A percentile compares a stretch with the other conserved stretches of the same genome.
These are phyloP conservation scores for Acanthamoeba triangularis DNA, from an alignment of 208 protist genomes.

Conservation along the genomic window DNA sequence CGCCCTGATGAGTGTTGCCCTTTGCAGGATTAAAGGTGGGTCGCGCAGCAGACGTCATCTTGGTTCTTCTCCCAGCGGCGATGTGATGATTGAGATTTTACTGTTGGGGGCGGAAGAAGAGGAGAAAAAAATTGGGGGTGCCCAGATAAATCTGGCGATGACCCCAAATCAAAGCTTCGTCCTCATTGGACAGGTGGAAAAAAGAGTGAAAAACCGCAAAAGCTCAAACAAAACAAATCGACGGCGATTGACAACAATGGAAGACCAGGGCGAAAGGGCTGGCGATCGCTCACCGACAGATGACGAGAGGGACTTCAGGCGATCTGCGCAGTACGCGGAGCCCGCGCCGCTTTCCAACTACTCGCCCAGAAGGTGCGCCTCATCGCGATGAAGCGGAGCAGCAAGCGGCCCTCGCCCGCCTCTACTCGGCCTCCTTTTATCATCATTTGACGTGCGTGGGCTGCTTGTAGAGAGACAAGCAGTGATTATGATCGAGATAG, in stretches of 20 bases:
- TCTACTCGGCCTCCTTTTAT: not conserved
- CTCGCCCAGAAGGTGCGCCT: conserved; percentile 14
- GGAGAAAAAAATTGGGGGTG: not conserved
- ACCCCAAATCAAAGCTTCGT: not conserved
- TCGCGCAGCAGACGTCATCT: conserved; percentile 73
- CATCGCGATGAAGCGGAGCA: not conserved
- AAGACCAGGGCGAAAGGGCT: conserved; percentile 53
- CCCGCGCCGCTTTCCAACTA: not conserved
- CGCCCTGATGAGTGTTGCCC: conserved; percentile 83
- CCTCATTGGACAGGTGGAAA: not conserved
- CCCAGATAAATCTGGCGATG: not conserved
- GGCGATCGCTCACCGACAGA: conserved; percentile 60
- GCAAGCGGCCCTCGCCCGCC: not conserved
- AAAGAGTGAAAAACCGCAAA: not conserved
- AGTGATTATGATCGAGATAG: conserved; percentile 48
- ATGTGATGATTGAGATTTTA: not conserved
- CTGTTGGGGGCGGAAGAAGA: not conserved
- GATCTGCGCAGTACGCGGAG: conserved; percentile 5
- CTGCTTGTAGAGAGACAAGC: conserved; percentile 63
- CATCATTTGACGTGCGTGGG: conserved; percentile 7
- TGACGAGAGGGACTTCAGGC: conserved; percentile 64
- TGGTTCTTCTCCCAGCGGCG: not conserved
- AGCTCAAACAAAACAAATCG: not conserved
- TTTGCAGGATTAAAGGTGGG: conserved; percentile 74
- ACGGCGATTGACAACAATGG: not conserved